Evolutionary conservation across 441 rosid species (phyloP), one percentile per base, ranked within the genome.

Genomic region (Arabidopsis lyrata): DNA sequence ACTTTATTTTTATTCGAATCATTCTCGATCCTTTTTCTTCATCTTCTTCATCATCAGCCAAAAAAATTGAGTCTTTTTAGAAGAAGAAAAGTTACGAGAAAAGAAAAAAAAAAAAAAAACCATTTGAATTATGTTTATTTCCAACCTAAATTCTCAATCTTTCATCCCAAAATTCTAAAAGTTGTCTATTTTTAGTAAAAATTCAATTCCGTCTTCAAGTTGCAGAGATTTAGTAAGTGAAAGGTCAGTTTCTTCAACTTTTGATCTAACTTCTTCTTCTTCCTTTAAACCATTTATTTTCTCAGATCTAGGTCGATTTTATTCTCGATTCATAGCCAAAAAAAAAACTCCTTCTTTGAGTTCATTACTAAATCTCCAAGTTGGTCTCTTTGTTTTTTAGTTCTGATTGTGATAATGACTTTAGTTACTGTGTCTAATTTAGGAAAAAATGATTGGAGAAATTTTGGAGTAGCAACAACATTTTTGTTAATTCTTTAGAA

Each of bases 1-100:
- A 70, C 77, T 72, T 72, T 66, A 59, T 44, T 77, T 65, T 71
- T 57, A 47, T 77, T 78, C 77, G 81, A 78, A 78, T 72, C 74
- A 78, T 44, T 55, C 77, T 61, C 70, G 70, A 72, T 77, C 81
- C 65, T 72, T 77, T 77, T 63, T 14, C 14, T n/a, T 73, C 68
- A 61, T 68, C 66, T 63, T 14, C 14, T n/a, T 73, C 68, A 61
- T 68, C 66, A 55, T 63, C 66, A 59, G 54, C 78, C 72, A 42
- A 70, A 76, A 50, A 53, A 72, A 60, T 66, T 22, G 54, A 77
- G 41, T 77, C 77, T 77, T 72, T 77, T 66, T 47, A 58, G 62
- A 76, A 59, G 29, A 53, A 53, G 66, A 77, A 77, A 72, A 66
- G 74, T 70, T 47, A 56, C 27, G 35, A n/a, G 13, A 35, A n/a